Percentiles rank a stretch among this genome's conserved stretches.
These are phyloP conservation scores for Penicillium chermesinum DNA, from an alignment of 495 filamentous ascomycete species.

Conservation along the genomic window DNA sequence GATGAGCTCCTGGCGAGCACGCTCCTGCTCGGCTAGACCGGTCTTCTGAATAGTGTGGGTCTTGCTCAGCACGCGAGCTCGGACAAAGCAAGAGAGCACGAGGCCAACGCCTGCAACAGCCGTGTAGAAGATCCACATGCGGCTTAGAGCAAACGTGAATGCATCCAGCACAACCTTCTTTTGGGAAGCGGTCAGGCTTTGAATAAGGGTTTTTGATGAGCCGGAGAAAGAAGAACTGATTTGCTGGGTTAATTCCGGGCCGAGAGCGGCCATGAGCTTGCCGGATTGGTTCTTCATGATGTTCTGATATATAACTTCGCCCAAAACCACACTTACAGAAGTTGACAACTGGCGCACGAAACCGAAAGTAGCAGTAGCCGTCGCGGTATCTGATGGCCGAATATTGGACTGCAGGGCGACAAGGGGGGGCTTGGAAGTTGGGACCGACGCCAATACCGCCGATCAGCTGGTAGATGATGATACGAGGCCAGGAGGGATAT, in stretches of 20 bases:
- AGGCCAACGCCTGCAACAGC: slow-evolving; percentile 51
- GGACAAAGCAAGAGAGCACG: slow-evolving; percentile 50
- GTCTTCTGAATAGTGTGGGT: slow-evolving; percentile 58
- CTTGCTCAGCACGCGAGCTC: slow-evolving; percentile 51
- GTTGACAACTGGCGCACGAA: slow-evolving; percentile 49
- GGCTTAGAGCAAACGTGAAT: slow-evolving; percentile 52
- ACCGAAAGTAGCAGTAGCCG: slow-evolving; percentile 47
- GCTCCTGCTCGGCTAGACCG: slow-evolving; percentile 51
- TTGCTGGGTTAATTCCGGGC: slow-evolving; percentile 23
- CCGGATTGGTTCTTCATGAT: slow-evolving; percentile 41
- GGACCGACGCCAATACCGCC: slow-evolving; percentile 52
- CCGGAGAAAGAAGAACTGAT: slow-evolving; percentile 50
- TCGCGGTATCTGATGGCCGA: slow-evolving; percentile 46
- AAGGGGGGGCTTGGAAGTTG: slow-evolving; percentile 53
- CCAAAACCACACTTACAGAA: slow-evolving; percentile 50
- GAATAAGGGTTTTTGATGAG: slow-evolving; percentile 53
- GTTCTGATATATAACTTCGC: slow-evolving; percentile 55
- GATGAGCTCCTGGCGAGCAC: slow-evolving; percentile 33
- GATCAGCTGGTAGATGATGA: slow-evolving; percentile 51
- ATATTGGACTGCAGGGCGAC: slow-evolving; percentile 54
- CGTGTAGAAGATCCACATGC: slow-evolving; percentile 66
- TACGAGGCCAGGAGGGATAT: slow-evolving; percentile 45
- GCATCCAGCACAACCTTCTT: slow-evolving; percentile 46
- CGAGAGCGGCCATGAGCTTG: slow-evolving; percentile 32
- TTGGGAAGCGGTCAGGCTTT: slow-evolving; percentile 41